Conservation (phyloP, 345 rosid genomes). For the Gossypium rotundifolium region DNA sequence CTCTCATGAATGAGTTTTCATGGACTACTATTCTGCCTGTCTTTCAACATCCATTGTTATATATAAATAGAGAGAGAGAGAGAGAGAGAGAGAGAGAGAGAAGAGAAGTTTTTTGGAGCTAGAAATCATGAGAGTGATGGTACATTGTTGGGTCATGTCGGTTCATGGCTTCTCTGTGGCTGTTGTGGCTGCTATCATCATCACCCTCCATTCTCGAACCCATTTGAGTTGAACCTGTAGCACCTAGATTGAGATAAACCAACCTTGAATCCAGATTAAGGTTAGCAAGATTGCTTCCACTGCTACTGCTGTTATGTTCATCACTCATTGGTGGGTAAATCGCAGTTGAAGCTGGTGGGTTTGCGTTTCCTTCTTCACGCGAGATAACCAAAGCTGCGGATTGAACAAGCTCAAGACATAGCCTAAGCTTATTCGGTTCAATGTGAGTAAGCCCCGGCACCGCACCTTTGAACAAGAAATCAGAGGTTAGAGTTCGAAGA, state of each 20-base stretch:
- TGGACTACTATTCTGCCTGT: constrained; percentile 14
- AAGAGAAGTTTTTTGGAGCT: constrained; percentile 15
- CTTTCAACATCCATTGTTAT: constrained; percentile 16
- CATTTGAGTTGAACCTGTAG: constrained; percentile 54
- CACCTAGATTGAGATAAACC: constrained; percentile 91
- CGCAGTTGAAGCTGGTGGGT: constrained; percentile 34
- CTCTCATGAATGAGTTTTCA: constrained; percentile 18
- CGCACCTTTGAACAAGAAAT: constrained; percentile 97
- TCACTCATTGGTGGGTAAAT: constrained; percentile 60
- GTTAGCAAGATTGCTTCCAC: constrained; percentile 33
- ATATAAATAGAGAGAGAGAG: constrained; percentile 5
- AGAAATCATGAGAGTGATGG: constrained; percentile 67
- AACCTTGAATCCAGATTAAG: constrained; percentile 72
- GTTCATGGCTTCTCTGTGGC: constrained; percentile 48
- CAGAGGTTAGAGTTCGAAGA: constrained; percentile 89
- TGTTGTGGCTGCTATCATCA: constrained; percentile 42
- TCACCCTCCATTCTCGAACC: constrained; percentile 56
- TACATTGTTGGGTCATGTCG: constrained; percentile 68
- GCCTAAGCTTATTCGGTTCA: constrained; percentile 92
- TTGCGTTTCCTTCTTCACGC: constrained; percentile 78
- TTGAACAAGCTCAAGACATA: constrained; percentile 94
- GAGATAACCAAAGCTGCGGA: constrained; percentile 95
- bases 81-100: neutral
- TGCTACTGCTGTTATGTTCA: constrained; percentile 55
- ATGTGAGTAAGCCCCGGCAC: constrained; percentile 89